Conservation (phyloP, 2,329 filamentous ascomycete species). For the Pseudogymnoascus sp. region DNA sequence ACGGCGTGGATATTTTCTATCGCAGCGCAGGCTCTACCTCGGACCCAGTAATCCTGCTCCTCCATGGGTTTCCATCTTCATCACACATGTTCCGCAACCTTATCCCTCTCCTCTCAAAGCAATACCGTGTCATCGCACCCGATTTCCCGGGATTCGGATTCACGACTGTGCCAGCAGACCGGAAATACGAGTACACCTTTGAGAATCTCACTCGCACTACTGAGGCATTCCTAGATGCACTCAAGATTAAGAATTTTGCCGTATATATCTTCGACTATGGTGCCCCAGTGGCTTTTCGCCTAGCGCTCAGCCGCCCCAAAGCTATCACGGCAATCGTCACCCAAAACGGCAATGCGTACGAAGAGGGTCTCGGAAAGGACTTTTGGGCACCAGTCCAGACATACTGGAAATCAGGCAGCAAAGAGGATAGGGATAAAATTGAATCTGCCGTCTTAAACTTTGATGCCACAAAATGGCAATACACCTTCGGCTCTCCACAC, state of each 20-base stretch:
- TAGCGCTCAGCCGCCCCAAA: slow-evolving; percentile 43
- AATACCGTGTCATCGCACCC: slow-evolving; percentile 43
- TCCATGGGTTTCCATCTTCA: slow-evolving; percentile 41
- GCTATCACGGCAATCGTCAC: slow-evolving; percentile 46
- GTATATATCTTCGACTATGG: slow-evolving; percentile 60
- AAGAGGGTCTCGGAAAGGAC: slow-evolving; percentile 40
- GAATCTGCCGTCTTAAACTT: slow-evolving; percentile 17
- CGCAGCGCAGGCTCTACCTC: slow-evolving; percentile 29
- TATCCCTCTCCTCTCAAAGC: slow-evolving; percentile 32
- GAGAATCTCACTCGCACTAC: slow-evolving; percentile 42
- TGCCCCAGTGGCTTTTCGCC: slow-evolving; percentile 46
- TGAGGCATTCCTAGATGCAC: slow-evolving; percentile 40
- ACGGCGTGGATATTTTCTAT: slow-evolving; percentile 31
- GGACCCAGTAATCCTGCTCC: slow-evolving; percentile 35
- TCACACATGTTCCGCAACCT: slow-evolving; percentile 40
- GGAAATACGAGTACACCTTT: slow-evolving; percentile 47
- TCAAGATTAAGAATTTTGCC: slow-evolving; percentile 42
- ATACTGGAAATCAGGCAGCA: slow-evolving; percentile 17
- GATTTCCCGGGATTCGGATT: slow-evolving; percentile 56
- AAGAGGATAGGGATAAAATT: slow-evolving; percentile 14
- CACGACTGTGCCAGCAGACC: slow-evolving; percentile 37
- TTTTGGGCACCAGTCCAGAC: slow-evolving; percentile 19
- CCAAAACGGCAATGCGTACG: slow-evolving; percentile 57
- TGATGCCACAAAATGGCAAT: slow-evolving; percentile 21
- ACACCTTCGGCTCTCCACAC: neutral